Percentiles rank a stretch among this genome's conserved stretches.
These are phyloP conservation scores for Sanghuangporus sanghuang DNA, from an alignment of 1,284 basidiomycete species.

Conservation along the genomic window DNA sequence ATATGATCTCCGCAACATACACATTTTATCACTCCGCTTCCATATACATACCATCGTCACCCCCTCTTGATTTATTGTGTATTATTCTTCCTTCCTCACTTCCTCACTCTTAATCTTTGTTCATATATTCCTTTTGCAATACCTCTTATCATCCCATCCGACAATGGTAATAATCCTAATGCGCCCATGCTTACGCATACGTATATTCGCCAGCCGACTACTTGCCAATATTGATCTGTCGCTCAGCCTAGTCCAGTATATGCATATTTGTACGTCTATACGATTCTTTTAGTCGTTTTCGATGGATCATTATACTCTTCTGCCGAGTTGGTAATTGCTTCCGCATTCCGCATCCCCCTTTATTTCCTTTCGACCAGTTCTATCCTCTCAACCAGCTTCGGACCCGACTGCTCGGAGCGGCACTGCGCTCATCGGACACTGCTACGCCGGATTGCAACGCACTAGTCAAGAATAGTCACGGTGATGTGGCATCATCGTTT, in stretches of 20 bases:
- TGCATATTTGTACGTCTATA: background rate
- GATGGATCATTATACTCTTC: background rate
- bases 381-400: background rate
- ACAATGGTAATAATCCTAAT: background rate
- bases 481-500: background rate
- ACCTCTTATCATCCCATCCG: background rate
- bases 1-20: background rate
- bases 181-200: background rate
- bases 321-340: background rate
- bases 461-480: background rate
- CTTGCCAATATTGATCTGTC: background rate
- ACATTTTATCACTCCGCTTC: background rate
- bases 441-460: background rate
- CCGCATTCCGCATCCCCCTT: background rate
- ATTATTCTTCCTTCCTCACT: background rate
- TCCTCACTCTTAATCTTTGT: background rate
- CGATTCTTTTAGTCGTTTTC: background rate
- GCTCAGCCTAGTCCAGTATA: background rate
- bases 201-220: background rate
- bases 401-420: background rate
- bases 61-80: conserved; percentile 1
- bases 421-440: background rate
- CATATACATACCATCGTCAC: background rate
- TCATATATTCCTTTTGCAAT: background rate
- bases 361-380: background rate